These are phyloP conservation scores for Stephania japonica DNA, from an alignment of 164 flowering plant genomes.

Conservation along the genomic window DNA sequence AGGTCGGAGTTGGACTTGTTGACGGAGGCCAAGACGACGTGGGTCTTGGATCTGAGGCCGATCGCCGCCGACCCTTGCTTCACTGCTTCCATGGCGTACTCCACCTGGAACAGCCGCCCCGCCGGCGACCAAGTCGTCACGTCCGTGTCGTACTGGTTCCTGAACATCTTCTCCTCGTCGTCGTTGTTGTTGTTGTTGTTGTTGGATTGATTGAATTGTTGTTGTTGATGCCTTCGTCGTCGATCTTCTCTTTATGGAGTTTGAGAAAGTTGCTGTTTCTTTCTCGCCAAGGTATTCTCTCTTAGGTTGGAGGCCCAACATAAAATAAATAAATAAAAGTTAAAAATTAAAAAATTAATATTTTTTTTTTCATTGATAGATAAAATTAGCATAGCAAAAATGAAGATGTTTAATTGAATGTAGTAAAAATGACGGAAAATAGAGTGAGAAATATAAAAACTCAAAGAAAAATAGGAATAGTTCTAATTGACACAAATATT, in stretches of 20 bases:
- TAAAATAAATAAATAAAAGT: too few species aligned
- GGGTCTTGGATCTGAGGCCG: conserved; percentile 89
- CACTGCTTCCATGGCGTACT: conserved; percentile 99
- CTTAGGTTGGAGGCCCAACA: not conserved
- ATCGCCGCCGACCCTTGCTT: conserved; percentile 98
- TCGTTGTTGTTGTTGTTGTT: not conserved
- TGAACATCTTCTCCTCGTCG: conserved; percentile 38
- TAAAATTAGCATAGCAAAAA: too few species aligned
- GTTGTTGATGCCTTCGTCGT: not conserved
- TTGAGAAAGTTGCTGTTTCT: conserved; percentile 2
- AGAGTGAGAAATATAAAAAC: too few species aligned
- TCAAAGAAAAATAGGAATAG: too few species aligned
- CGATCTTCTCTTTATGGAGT: not conserved
- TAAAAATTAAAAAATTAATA: too few species aligned
- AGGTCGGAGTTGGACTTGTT: conserved; percentile 89
- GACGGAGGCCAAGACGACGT: conserved; percentile 80
- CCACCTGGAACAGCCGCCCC: conserved; percentile 91
- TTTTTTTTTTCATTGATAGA: too few species aligned
- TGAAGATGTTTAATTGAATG: too few species aligned
- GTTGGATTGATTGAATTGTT: not conserved
- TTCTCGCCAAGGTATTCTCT: conserved; percentile 11
- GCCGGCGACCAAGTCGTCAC: conserved; percentile 93
- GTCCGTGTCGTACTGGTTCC: conserved; percentile 88
- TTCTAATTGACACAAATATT: too few species aligned
- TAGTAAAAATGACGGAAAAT: too few species aligned